Conservation (phyloP, 805 yeast species). For the Ogataea nonfermentans region DNA sequence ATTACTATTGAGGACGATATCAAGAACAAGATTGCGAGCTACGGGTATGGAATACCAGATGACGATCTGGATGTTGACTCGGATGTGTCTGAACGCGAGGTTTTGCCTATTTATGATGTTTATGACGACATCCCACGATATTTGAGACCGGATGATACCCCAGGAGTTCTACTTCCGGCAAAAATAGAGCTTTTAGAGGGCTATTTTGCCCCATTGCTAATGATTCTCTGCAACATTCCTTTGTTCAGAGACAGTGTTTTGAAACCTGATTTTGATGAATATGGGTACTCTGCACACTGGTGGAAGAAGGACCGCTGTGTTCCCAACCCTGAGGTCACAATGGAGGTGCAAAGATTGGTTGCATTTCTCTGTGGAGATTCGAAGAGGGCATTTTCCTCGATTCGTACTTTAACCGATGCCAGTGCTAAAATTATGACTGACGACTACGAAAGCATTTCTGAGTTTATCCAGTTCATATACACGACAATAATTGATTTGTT, state of each 20-base stretch:
- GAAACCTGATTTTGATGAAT: slow-evolving; percentile 31
- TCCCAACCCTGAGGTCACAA: slow-evolving; percentile 27
- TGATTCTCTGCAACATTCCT: slow-evolving; percentile 39
- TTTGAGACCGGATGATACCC: slow-evolving; percentile 21
- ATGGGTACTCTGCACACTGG: slow-evolving; percentile 41
- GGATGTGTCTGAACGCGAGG: slow-evolving; percentile 3
- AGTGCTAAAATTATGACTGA: slow-evolving; percentile 29
- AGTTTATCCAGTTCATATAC: slow-evolving; percentile 27
- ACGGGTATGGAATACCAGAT: slow-evolving; percentile 16
- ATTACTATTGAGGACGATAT: slow-evolving; percentile 27
- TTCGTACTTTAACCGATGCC: slow-evolving; percentile 31
- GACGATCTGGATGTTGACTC: slow-evolving; percentile 7
- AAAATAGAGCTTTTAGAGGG: slow-evolving; percentile 36
- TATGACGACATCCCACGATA: slow-evolving; percentile 34
- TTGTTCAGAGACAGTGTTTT: slow-evolving; percentile 33
- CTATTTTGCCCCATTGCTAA: slow-evolving; percentile 41
- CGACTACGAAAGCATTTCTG: slow-evolving; percentile 30
- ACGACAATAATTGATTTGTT: slow-evolving; percentile 22
- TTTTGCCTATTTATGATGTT: slow-evolving; percentile 23
- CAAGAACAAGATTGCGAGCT: slow-evolving; percentile 22
- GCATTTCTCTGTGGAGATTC: slow-evolving; percentile 38
- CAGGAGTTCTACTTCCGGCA: slow-evolving; percentile 38
- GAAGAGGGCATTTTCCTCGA: slow-evolving; percentile 39
- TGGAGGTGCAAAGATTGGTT: slow-evolving; percentile 40
- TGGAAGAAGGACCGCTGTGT: slow-evolving; percentile 34